Evolutionary conservation across 768 basidiomycete genomes (phyloP), one percentile per base, ranked within the genome.

Genomic region (Kwoniella botswanensis): DNA sequence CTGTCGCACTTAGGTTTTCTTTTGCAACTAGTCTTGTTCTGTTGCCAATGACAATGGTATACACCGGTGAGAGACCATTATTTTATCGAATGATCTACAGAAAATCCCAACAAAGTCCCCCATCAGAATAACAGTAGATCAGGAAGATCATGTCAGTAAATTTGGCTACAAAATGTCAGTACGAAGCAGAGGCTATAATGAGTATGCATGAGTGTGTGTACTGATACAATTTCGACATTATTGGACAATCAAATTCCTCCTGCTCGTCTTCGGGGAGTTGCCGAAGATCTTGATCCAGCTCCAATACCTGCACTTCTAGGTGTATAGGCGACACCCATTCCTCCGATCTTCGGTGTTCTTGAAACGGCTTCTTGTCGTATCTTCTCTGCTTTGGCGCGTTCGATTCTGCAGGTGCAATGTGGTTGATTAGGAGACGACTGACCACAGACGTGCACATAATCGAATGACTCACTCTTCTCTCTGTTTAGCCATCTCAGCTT

Each of bases 401-500:
- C 82, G 29, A 77, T 78, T 41, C 84, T 84, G 54, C 35, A 9
- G 1, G 44, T 22, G n/a, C 17, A 6, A 54, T 29, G n/a, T 2
- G 44, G 29, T 11, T 22, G 44, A 21, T 35, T 13, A 50, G 22
- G 44, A 29, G 12, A 35, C 42, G 18, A 6, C 24, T 52, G 26
- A 50, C 24, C 50, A 53, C 18, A 50, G 7, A 15, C 17, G 17
- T n/a, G 26, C 18, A 63, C 58, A 29, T 52, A 17, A 12, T 11
- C 18, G 21, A 7, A 44, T 11, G 10, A 78, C 82, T 74, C 67
- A 84, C 81, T 82, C 74, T 62, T 84, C 83, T 26, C 83, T 74
- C 58, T 83, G 80, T 52, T 87, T 87, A 13, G 93, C 93, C 86
- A 98, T 96, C 85, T 95, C 91, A 26, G 90, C 90, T 85, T 98